A percentile compares a stretch with the other conserved stretches of the same genome.
These are phyloP conservation scores for Millerozyma acaciae DNA, from an alignment of 805 yeast genomes.

Conservation along the genomic window DNA sequence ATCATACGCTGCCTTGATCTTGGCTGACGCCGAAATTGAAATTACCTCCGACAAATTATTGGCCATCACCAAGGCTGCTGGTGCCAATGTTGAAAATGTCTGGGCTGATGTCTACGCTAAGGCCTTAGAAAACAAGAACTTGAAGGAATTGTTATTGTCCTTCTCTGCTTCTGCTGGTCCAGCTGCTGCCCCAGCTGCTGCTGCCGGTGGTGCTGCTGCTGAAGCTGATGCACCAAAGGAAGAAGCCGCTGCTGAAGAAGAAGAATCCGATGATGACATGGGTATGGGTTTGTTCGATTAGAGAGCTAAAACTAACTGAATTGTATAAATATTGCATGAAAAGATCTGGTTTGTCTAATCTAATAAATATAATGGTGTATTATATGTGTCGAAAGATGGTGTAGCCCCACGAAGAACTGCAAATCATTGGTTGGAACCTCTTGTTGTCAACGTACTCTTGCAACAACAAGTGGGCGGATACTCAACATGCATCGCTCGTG, in stretches of 20 bases:
- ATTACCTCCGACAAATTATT: constrained; percentile 82
- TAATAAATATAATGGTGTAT: too few relatives aligned
- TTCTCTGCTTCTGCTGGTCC: constrained; percentile 48
- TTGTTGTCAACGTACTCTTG: too few relatives aligned
- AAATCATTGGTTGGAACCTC: too few relatives aligned
- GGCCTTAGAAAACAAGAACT: constrained; percentile 80
- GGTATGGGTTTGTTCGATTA: constrained; percentile 99
- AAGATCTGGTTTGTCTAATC: constrained; percentile 1
- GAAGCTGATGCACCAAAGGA: constrained; percentile 56
- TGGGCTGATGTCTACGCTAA: constrained; percentile 88
- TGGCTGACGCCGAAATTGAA: constrained; percentile 96
- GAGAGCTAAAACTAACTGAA: constrained; percentile 12
- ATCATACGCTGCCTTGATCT: constrained; percentile 97
- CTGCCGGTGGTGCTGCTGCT: constrained; percentile 30
- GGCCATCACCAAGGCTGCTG: constrained; percentile 77
- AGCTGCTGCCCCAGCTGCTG: constrained; percentile 32
- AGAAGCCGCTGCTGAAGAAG: constrained; percentile 66
- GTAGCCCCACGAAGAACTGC: too few relatives aligned
- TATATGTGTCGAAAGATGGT: too few relatives aligned
- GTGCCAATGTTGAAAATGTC: constrained; percentile 72
- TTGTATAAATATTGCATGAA: constrained; percentile 1
- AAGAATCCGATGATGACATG: constrained; percentile 73
- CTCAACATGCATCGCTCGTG: too few relatives aligned
- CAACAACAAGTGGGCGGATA: too few relatives aligned
- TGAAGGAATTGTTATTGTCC: constrained; percentile 68